Base-by-base conservation (phyloP, 2,329 filamentous ascomycete genomes). In the Sphaerulina vaccinii region DNA sequence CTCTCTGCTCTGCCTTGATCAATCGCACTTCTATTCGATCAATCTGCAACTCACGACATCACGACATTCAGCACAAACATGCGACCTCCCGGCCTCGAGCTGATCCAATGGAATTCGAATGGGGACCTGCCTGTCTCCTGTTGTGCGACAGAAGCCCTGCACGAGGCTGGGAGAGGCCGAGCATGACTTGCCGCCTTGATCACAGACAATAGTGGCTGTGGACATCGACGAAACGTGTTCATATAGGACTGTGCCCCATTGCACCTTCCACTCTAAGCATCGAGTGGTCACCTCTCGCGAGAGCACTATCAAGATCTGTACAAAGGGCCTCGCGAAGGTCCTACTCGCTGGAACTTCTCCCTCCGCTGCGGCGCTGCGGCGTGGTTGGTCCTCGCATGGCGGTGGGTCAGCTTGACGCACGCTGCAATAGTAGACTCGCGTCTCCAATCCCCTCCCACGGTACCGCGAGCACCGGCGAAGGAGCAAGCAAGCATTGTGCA, bases 331-430 rank as follows among this genome's bases (percentile, higher is more conserved):
- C 13, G 5, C 32, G 32, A 35, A n/a, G n/a, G n/a, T n/a, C n/a
- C n/a, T n/a, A n/a, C n/a, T n/a, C n/a, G n/a, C n/a, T n/a, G n/a
- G n/a, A n/a, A n/a, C n/a, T n/a, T n/a, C n/a, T 35, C 32, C 5
- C 32, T 35, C 13, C 32, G 16, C 32, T n/a, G n/a, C n/a, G n/a
- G n/a, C n/a, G n/a, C n/a, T n/a, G n/a, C 32, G 32, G 5, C 32
- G 13, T n/a, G 13, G 5, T n/a, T 6, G 35, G 45, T 46, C 40
- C 36, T 52, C 53, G 49, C 53, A 49, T 56, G 53, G 53, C 53
- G 53, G 52, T 40, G 43, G 52, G 29, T 21, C 46, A 39, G 24
- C 16, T 16, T 22, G 39, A 23, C 39, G 33, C 33, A 29, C 16
- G 15, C 27, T 7, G 32, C 32, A n/a, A 15, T 15, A 15, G 32